These are phyloP conservation scores for Torrubiellomyces zombiae DNA, from an alignment of 2,329 filamentous ascomycete species.

Conservation along the genomic window DNA sequence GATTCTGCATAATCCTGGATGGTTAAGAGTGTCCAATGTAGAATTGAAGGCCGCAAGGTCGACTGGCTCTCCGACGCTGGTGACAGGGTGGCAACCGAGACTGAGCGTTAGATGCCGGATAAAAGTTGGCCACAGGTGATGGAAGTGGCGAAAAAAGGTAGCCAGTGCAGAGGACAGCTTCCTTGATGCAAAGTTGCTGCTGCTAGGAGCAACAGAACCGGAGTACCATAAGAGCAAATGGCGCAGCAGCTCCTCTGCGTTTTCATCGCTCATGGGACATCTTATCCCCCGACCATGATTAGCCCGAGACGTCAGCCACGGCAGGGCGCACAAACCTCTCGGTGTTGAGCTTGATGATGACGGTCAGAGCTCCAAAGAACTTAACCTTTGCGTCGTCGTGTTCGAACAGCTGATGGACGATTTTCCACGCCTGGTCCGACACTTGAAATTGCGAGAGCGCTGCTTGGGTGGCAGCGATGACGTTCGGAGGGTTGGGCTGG, in stretches of 20 bases:
- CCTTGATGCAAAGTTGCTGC: conserved; percentile 44
- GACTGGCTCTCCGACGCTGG: too few relatives aligned
- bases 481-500: conserved; percentile 29
- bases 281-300: too few relatives aligned
- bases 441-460: conserved; percentile 65
- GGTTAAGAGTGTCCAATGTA: too few relatives aligned
- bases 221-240: conserved; percentile 48
- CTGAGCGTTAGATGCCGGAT: conserved; percentile 41
- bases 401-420: conserved; percentile 60
- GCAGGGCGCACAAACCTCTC: conserved; percentile 48
- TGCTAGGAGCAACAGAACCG: conserved; percentile 30
- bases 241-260: conserved; percentile 41
- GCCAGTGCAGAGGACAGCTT: conserved; percentile 67
- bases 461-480: conserved; percentile 43
- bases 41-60: too few relatives aligned
- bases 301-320: too few relatives aligned
- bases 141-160: conserved; percentile 58
- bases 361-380: conserved; percentile 85
- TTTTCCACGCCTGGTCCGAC: conserved; percentile 67
- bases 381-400: conserved; percentile 58
- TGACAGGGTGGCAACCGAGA: too few relatives aligned
- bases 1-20: too few relatives aligned
- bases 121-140: conserved; percentile 48
- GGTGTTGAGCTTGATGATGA: conserved; percentile 89
- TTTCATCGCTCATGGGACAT: conserved; percentile 34